Evolutionary conservation across 2,329 filamentous ascomycete genomes (phyloP).

Genomic region (Lasiodiplodia gonubiensis): DNA sequence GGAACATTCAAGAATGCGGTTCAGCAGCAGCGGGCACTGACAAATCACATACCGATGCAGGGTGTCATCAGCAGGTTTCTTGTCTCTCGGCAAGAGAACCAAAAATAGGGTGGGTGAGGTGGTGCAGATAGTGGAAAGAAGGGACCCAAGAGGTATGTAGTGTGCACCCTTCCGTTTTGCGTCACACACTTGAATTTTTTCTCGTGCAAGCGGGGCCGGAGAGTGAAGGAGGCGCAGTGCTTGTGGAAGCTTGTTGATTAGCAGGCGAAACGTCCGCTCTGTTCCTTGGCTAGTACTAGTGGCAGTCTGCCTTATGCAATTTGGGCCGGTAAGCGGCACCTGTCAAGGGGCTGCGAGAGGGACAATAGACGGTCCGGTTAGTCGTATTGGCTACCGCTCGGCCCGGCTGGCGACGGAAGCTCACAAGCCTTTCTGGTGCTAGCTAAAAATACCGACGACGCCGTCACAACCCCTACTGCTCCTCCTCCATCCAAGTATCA

Average conservation of each 20-base stretch:
- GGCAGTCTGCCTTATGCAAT: not conserved
- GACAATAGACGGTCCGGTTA: not conserved
- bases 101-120: not conserved
- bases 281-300: not conserved
- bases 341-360: constrained; percentile 1
- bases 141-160: too few relatives aligned
- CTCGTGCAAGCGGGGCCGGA: not conserved
- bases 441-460: constrained; percentile 6
- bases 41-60: not conserved
- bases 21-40: not conserved
- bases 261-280: not conserved
- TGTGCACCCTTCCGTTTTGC: not conserved
- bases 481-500: not conserved
- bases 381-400: constrained; percentile 16
- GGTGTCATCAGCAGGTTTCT: not conserved
- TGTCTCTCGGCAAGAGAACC: not conserved
- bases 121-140: not conserved
- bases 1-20: not conserved
- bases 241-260: not conserved
- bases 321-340: not conserved
- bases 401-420: constrained; percentile 1
- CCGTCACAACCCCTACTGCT: not conserved
- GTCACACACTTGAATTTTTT: not conserved
- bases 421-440: not conserved
- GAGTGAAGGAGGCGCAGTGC: too few relatives aligned